Evolutionary conservation across 495 filamentous ascomycete species (phyloP), one percentile per base, ranked within the genome.

Genomic region (Neurospora pannonica): DNA sequence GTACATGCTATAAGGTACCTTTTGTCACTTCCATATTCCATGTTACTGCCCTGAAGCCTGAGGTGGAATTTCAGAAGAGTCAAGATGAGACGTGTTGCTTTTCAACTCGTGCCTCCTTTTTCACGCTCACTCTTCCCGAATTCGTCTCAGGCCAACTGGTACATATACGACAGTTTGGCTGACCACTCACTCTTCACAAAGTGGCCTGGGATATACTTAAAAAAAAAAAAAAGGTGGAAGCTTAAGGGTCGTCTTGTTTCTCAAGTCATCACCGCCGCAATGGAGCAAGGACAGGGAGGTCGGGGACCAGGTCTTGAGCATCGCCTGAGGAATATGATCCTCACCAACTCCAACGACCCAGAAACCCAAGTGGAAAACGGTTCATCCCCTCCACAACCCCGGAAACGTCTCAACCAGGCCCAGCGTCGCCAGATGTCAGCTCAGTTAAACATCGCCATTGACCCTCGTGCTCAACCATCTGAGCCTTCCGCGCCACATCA

Each of bases 401-500:
- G 79, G 71, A 88, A 84, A 78, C 85, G 86, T 71, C 85, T 81
- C 10, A 89, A 88, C 74, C 88, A 89, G 72, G 86, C 87, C 6
- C 84, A 89, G 73, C 82, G 88, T 70, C 86, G 88, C 69, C 85
- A 87, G 77, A 85, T 86, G 84, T 86, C 84, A 24, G 81, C 87
- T 40, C 84, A 88, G 70, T 71, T 88, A 9, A 84, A 86, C 5
- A 86, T 88, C 70, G 83, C 86, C 15, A 82, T 87, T 54, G 86
- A 88, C 72, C 70, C 81, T 17, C 81, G 84, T 71, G 78, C 80
- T 17, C 74, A 78, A 21, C 70, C 70, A 46, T 73, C 75, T 21
- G 77, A 77, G 24, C 72, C 75, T 0, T 28, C 15, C 7, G 28
- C 28, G 17, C 15, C 54, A 31, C 54, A 67, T 9, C 54, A 67